Evolutionary conservation across 345 rosid species (phyloP).

Genomic region (Physaria fendleri): DNA sequence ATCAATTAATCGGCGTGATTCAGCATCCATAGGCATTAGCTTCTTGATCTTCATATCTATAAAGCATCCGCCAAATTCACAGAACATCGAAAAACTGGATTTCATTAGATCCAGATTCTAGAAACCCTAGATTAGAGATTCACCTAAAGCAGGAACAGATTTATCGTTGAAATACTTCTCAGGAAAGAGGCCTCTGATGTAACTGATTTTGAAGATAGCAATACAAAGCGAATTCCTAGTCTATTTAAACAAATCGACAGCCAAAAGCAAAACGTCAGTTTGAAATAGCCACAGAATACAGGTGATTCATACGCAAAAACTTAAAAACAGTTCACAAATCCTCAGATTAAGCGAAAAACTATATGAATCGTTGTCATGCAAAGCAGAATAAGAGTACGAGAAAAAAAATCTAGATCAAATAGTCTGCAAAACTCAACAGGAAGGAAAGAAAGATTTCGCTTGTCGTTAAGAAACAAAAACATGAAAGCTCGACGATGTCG

Average conservation of each 20-base stretch:
- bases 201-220: conserved; percentile 93
- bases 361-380: neutral
- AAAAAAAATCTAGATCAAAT: neutral
- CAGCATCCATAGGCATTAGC: conserved; percentile 93
- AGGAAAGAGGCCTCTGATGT: conserved; percentile 92
- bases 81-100: neutral
- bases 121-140: conserved; percentile 11
- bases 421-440: neutral
- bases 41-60: conserved; percentile 96
- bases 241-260: conserved; percentile 31
- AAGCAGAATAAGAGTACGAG: neutral
- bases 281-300: neutral
- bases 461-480: neutral
- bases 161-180: conserved; percentile 94
- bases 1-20: conserved; percentile 89
- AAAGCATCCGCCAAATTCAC: neutral
- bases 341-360: neutral
- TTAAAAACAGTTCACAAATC: neutral
- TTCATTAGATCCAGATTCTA: neutral
- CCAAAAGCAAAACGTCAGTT: conserved; percentile 3
- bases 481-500: conserved; percentile 3
- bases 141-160: conserved; percentile 94
- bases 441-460: neutral
- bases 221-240: conserved; percentile 91
- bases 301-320: neutral